Conservation (phyloP, 2,329 filamentous ascomycete genomes). For the Aureobasidium pullulans region DNA sequence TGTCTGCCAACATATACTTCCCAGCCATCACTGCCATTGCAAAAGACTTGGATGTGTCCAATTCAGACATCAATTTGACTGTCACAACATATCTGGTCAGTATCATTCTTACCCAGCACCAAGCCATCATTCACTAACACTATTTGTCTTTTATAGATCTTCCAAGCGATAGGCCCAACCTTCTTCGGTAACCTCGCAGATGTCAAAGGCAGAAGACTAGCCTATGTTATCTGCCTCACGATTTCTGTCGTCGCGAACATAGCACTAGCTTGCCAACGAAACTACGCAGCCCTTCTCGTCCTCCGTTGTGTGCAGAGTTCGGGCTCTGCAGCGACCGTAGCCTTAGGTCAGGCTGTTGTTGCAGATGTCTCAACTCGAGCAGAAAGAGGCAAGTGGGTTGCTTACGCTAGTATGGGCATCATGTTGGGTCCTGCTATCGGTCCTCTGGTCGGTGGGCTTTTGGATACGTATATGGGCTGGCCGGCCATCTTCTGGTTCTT, state of each 20-base stretch:
- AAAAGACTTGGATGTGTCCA: constrained; percentile 39
- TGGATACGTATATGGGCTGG: constrained; percentile 28
- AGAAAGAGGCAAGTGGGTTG: constrained; percentile 38
- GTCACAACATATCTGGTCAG: constrained; percentile 52
- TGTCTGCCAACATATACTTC: constrained; percentile 43
- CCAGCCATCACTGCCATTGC: constrained; percentile 46
- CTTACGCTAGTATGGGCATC: constrained; percentile 29
- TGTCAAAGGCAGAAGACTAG: constrained; percentile 43
- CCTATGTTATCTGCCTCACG: constrained; percentile 40
- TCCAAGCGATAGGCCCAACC: constrained; percentile 47
- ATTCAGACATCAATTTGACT: constrained; percentile 40
- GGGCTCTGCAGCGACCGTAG: constrained; percentile 35
- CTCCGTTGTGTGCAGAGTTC: constrained; percentile 38
- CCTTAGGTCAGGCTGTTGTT: constrained; percentile 33
- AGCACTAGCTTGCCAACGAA: constrained; percentile 32
- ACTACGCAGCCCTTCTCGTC: constrained; percentile 29
- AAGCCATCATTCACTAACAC: constrained; percentile 17
- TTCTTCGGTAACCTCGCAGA: constrained; percentile 46
- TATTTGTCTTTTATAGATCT: constrained; percentile 29
- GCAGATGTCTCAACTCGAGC: constrained; percentile 34
- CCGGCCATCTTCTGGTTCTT: constrained; percentile 37
- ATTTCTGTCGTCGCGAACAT: constrained; percentile 38
- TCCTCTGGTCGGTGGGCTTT: constrained; percentile 34
- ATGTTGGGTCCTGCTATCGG: constrained; percentile 45
- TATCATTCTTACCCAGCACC: neutral